Evolutionary conservation across 495 filamentous ascomycete genomes (phyloP), one percentile per base, ranked within the genome.

Genomic region (Patellaria atrata): DNA sequence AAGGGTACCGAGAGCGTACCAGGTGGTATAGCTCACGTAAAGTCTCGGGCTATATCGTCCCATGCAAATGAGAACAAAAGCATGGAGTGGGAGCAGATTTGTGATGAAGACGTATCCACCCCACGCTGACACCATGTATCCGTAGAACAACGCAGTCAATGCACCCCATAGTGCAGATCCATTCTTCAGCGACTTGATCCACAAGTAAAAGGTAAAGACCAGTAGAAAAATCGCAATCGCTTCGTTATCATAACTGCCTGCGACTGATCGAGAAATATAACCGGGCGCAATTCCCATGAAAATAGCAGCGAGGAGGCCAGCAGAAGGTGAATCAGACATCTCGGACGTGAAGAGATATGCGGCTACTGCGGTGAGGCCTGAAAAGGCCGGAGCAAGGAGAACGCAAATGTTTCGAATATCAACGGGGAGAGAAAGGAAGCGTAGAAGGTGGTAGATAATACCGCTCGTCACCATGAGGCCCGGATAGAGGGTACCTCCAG

Each of bases 41-140:
- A 96, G 60, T 32, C 91, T 73, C 30, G 82, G 76, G 64, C 86
- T 94, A 59, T 84, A 99, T 31, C 91, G 69, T 27, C 91, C 91
- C 91, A 99, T 99, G 61, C 75, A 83, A 44, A 96, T 73, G 38
- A 99, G 69, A 19, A 96, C 86, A 52, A 99, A 92, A 11, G 83
- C 76, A 57, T 99, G 91, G 30, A 99, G 74, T 23, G 91, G 91
- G 26, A 99, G 77, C 56, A 99, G 63, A 52, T 94, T 96, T 42
- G 91, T 99, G 52, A 99, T 99, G 70, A 99, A 99, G 43, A 94
- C 91, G 58, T 99, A 99, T 54, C 91, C 91, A 65, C 91, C 91
- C 91, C 91, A 99, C 22, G 91, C 89, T 34, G 86, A 85, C 24
- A 99, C 91, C 91, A 99, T 99, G 69, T 99, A 99, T 38, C 91